Base-by-base conservation (phyloP, 2,329 filamentous ascomycete genomes). In the Falciphora oryzae region DNA sequence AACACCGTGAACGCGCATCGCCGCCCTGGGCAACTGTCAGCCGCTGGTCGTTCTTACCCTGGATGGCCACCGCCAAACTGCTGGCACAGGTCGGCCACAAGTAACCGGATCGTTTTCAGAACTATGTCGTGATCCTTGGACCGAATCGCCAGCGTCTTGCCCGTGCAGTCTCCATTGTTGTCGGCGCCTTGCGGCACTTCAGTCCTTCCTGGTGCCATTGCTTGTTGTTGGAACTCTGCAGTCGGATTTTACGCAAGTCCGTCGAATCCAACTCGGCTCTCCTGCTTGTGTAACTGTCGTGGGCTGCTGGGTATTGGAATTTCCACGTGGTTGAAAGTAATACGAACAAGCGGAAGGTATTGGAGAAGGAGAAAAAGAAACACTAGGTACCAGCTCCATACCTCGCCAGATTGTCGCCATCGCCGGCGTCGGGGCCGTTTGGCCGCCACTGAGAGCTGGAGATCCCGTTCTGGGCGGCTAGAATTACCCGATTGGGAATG, bases 1-100 rank as follows among this genome's bases (percentile, higher is more conserved):
- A 7, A 53, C 44, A 35, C n/a, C 7, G 22, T 11, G 44, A n/a
- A 53, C n/a, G 6, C 11, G 4, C 14, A 7, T 6, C n/a, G 22
- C n/a, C 18, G 38, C 14, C 18, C 13, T 44, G 16, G 32, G 38
- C 16, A 16, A 8, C 18, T 44, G 16, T 5, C 32, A 32, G 11
- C 7, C 18, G 2, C 44, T n/a, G 18, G 22, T 61, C 44, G 3
- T 44, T 65, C 79, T 69, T 77, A 87, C 83, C 87, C 88, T 25
- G 87, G 88, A 71, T 90, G 88, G 0, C 88, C 88, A 50, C 87
- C 87, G 67, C 85, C 85, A 74, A 89, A 91, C 68, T 90, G 87
- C 72, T 90, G 82, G 70, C 87, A 90, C 3, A 91, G 75, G 71
- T 91, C 88, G 59, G 88, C 86, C 65, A 90, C 87, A 35, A 90